Percentiles rank a stretch among this genome's conserved stretches.
phyloP scores from a whole-genome alignment of 345 rosid species.

The Capsella bursapastoris region DNA sequence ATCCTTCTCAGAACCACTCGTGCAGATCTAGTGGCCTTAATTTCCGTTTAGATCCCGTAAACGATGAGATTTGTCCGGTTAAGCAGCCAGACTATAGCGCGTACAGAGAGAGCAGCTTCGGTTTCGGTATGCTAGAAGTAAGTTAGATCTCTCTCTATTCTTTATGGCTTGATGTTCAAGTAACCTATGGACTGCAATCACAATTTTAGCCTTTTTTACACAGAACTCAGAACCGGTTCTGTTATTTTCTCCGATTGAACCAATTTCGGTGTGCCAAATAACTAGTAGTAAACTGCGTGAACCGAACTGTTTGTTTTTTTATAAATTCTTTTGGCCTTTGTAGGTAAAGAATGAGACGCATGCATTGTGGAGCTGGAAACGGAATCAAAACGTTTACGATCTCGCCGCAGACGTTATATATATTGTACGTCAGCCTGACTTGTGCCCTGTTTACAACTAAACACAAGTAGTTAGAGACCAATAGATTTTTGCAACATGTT shows the following conservation, averaged over 20 bases:
- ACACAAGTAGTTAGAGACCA: constrained; percentile 36
- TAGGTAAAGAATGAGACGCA: constrained; percentile 85
- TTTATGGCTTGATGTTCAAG: constrained; percentile 21
- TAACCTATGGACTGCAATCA: background rate
- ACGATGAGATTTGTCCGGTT: constrained; percentile 69
- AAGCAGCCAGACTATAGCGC: constrained; percentile 89
- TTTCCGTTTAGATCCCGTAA: constrained; percentile 68
- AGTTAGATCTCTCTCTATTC: constrained; percentile 17
- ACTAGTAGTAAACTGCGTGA: background rate
- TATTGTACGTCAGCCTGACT: constrained; percentile 71
- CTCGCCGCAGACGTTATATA: constrained; percentile 60
- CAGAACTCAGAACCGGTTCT: constrained; percentile 16
- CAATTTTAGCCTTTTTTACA: background rate
- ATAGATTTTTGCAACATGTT: background rate
- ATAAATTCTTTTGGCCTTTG: background rate
- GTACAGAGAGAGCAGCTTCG: constrained; percentile 90
- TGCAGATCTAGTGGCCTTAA: constrained; percentile 63
- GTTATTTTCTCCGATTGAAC: background rate
- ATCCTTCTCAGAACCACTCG: constrained; percentile 43
- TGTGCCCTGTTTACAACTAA: constrained; percentile 44
- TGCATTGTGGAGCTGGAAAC: constrained; percentile 89
- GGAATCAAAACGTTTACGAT: constrained; percentile 62
- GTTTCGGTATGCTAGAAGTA: constrained; percentile 90
- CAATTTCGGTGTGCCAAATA: background rate
- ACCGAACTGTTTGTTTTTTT: background rate